Evolutionary conservation across 257 asterid genomes (phyloP).

Genomic region (Mentha longifolia): DNA sequence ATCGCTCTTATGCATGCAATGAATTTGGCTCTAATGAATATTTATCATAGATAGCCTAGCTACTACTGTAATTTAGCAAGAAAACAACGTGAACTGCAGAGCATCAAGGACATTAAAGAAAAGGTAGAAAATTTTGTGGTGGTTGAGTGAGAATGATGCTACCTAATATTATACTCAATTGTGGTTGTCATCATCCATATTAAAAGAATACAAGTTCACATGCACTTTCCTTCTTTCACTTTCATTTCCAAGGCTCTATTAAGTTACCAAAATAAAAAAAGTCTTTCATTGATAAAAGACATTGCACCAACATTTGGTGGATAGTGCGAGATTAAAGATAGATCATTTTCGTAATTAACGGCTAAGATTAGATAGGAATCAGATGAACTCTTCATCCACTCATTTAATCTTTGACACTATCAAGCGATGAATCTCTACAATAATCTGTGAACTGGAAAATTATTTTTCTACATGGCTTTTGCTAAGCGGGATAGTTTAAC

Average conservation of each 20-base stretch:
- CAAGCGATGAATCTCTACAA: too few relatives aligned
- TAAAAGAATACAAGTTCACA: constrained; percentile 28
- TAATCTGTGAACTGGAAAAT: too few relatives aligned
- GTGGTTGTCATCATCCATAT: constrained; percentile 8
- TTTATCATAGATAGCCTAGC: neutral
- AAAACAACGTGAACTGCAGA: neutral
- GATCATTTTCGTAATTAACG: neutral
- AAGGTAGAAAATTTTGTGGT: constrained; percentile 10
- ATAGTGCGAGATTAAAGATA: neutral
- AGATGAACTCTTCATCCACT: neutral
- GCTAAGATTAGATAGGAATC: neutral
- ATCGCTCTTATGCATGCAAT: neutral
- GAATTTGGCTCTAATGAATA: neutral
- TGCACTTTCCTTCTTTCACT: constrained; percentile 27
- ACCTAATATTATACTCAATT: neutral
- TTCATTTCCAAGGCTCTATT: constrained; percentile 26
- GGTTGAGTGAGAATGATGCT: constrained; percentile 18
- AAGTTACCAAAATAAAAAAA: neutral
- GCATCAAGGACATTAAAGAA: neutral
- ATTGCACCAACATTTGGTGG: neutral
- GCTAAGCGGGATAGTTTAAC: too few relatives aligned
- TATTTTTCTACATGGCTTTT: too few relatives aligned
- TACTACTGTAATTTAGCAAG: neutral
- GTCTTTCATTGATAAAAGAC: neutral
- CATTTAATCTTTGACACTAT: neutral